phyloP scores from a whole-genome alignment of 495 filamentous ascomycete species.

The Xylona heveae region DNA sequence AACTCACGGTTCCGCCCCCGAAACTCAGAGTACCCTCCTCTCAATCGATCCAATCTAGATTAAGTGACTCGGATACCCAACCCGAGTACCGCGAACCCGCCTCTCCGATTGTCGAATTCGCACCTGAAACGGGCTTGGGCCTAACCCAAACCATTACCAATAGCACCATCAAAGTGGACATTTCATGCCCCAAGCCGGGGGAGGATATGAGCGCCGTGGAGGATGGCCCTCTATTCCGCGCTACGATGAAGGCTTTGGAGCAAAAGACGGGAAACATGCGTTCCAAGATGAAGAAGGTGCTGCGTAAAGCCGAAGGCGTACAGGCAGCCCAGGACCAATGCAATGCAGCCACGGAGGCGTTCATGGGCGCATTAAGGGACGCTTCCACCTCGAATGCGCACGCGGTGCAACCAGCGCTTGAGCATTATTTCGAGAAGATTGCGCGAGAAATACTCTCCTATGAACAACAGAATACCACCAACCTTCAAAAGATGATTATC shows the following conservation, averaged over 20 bases:
- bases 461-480: slow-evolving; percentile 60
- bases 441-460: slow-evolving; percentile 76
- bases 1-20: slow-evolving; percentile 47
- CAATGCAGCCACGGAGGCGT: slow-evolving; percentile 62
- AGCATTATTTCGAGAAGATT: slow-evolving; percentile 97
- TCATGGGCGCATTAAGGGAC: slow-evolving; percentile 76
- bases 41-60: slow-evolving; percentile 58
- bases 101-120: slow-evolving; percentile 35
- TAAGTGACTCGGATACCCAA: slow-evolving; percentile 37
- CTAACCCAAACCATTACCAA: slow-evolving; percentile 20
- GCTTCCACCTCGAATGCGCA: slow-evolving; percentile 81
- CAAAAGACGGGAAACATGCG: slow-evolving; percentile 65
- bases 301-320: slow-evolving; percentile 77
- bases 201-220: slow-evolving; percentile 76
- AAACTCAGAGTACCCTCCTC: slow-evolving; percentile 63
- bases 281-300: slow-evolving; percentile 79
- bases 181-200: slow-evolving; percentile 63
- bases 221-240: slow-evolving; percentile 88
- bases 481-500: slow-evolving; percentile 82
- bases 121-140: slow-evolving; percentile 22
- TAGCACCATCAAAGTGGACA: slow-evolving; percentile 61
- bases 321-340: slow-evolving; percentile 57
- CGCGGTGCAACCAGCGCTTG: slow-evolving; percentile 82
- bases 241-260: slow-evolving; percentile 90
- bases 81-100: slow-evolving; percentile 36